These are phyloP conservation scores for Podaxis sp. DNA, from an alignment of 768 basidiomycete genomes.

Conservation along the genomic window DNA sequence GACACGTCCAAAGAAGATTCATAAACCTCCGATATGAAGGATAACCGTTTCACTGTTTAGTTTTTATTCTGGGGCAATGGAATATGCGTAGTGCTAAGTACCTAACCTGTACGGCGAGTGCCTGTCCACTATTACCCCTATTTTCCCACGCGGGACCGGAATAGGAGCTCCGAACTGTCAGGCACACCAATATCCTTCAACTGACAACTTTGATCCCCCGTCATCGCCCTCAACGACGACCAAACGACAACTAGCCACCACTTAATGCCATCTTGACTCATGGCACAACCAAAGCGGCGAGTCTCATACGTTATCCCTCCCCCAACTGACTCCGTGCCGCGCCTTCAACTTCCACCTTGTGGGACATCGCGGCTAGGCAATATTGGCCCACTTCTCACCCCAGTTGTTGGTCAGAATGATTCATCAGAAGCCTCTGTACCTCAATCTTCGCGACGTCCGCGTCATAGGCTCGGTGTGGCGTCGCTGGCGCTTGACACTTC, in stretches of 20 bases:
- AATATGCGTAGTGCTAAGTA: too few species aligned
- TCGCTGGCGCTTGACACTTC: slow-evolving; percentile 87
- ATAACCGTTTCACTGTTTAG: neutral
- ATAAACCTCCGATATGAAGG: neutral
- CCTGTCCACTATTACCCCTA: neutral
- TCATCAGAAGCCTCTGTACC: slow-evolving; percentile 24
- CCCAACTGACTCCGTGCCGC: slow-evolving; percentile 59
- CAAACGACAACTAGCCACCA: neutral
- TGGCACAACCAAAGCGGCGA: slow-evolving; percentile 55
- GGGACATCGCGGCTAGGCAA: slow-evolving; percentile 65
- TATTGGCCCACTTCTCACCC: slow-evolving; percentile 65
- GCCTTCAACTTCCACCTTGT: slow-evolving; percentile 69
- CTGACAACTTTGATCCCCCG: neutral
- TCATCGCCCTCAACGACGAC: neutral
- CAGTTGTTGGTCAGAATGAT: slow-evolving; percentile 26
- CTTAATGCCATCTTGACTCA: slow-evolving; percentile 11
- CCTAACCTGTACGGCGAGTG: too few species aligned
- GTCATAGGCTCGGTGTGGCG: slow-evolving; percentile 84
- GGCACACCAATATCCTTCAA: neutral
- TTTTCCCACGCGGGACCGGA: neutral
- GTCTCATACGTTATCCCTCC: slow-evolving; percentile 89
- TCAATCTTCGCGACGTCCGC: slow-evolving; percentile 50
- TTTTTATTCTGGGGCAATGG: neutral
- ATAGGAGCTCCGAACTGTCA: neutral
- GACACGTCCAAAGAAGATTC: slow-evolving; percentile 2